Base-by-base conservation (phyloP, 2,329 filamentous ascomycete genomes). In the Zelopaecilomyces penicillatus region DNA sequence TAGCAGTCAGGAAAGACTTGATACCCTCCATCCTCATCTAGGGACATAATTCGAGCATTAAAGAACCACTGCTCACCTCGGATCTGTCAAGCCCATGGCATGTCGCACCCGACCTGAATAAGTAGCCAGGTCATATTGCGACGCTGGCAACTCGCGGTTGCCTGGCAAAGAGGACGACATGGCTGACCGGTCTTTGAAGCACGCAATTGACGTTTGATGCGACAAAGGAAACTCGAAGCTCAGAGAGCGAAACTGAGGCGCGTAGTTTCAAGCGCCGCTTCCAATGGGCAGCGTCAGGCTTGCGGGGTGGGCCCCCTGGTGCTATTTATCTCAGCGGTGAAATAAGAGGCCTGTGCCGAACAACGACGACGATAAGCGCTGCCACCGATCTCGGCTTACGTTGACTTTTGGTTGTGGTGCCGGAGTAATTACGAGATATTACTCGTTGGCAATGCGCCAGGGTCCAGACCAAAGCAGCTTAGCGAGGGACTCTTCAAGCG, bases 81-180 rank as follows among this genome's bases (percentile, higher is more conserved):
- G 93, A 73, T 98, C 93, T 62, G 90, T 85, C 57, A 98, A 82
- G 57, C 90, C 83, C 49, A 87, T 84, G 12, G 89, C 83, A 71
- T 98, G 91, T 68, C 78, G 80, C 60, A 97, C 93, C 47, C 93
- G 83, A 53, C 93, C 93, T 87, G 87, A 93, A 70, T 98, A 98
- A 39, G 90, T 96, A 62, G 68, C 80, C 59, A 98, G 75, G 63
- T 98, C 87, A 77, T 94, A 91, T 66, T 89, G 88, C 44, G 93
- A 98, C 45, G 82, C 80, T 50, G 93, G 93, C 52, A 96, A 76
- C 65, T 95, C 88, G 65, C 91, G 85, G 57, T 68, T 68, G 48
- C 81, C 81, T 40, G 80, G 79, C 30, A 84, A 65, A 27, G 81
- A 83, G 47, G 80, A 71, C 46, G 81, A 84, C 81, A 85, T 84